Percentiles rank a stretch among this genome's conserved stretches.
Evolutionary conservation across 306 rosid genomes (phyloP).

Genomic region (Acacia acuminata): DNA sequence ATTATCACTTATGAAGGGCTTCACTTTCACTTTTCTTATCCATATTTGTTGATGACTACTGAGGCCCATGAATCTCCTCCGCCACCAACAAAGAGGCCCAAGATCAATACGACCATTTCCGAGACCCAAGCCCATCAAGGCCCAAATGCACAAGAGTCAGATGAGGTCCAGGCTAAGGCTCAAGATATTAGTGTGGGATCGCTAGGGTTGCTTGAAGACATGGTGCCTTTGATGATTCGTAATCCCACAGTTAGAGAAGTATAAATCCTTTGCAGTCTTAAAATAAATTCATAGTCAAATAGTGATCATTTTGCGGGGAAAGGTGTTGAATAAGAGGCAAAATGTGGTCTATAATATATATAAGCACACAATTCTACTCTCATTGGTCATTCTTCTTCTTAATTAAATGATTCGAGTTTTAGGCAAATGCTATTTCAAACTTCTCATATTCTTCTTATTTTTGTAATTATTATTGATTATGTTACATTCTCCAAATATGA

Average conservation of each 20-base stretch:
- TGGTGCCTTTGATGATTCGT: slow-evolving; percentile 81
- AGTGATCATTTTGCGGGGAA: background rate
- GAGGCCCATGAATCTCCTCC: slow-evolving; percentile 39
- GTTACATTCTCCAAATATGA: background rate
- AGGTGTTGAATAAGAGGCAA: background rate
- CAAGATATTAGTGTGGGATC: slow-evolving; percentile 41
- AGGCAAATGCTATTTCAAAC: slow-evolving; percentile 28
- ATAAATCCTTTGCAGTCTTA: background rate
- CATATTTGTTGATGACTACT: slow-evolving; percentile 48
- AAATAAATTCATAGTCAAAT: background rate
- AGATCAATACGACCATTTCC: slow-evolving; percentile 19
- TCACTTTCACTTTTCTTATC: slow-evolving; percentile 85
- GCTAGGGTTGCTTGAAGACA: slow-evolving; percentile 86
- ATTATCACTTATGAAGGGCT: slow-evolving; percentile 94
- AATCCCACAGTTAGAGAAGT: slow-evolving; percentile 50
- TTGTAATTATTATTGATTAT: slow-evolving; percentile 1
- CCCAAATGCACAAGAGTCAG: slow-evolving; percentile 26
- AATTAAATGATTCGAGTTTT: background rate
- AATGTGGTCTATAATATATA: background rate
- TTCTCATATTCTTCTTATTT: slow-evolving; percentile 46
- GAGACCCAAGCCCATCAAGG: slow-evolving; percentile 1
- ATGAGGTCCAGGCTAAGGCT: background rate
- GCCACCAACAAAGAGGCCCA: slow-evolving; percentile 56
- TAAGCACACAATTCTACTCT: background rate
- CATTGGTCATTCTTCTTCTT: background rate